Conservation (phyloP, 1,139 yeast species). For the Kodamaea derodonti region DNA sequence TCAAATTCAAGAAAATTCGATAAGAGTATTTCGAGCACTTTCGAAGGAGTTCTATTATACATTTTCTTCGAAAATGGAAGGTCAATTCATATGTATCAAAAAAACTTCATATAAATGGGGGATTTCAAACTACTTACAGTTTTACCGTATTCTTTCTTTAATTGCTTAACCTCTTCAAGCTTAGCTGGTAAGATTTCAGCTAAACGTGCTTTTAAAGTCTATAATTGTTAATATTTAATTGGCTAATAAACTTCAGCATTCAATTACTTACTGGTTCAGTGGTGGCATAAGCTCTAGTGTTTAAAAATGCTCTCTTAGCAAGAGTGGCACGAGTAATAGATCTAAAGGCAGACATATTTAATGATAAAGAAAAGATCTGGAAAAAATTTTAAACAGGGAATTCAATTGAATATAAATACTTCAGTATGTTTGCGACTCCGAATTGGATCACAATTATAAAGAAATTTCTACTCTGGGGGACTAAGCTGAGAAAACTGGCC, state of each 20-base stretch:
- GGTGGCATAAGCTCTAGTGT: slow-evolving; percentile 46
- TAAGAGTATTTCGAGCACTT: no score
- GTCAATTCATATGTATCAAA: no score
- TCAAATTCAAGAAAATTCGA: no score
- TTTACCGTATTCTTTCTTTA: slow-evolving; percentile 85
- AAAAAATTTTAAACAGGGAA: slow-evolving; percentile 10
- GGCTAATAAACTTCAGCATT: neutral
- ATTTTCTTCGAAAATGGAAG: no score
- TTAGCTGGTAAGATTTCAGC: slow-evolving; percentile 89
- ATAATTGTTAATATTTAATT: slow-evolving; percentile 11
- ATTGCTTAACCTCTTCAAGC: slow-evolving; percentile 86
- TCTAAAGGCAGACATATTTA: slow-evolving; percentile 36
- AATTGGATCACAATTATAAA: neutral
- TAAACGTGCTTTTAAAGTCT: slow-evolving; percentile 85
- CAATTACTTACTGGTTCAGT: slow-evolving; percentile 49
- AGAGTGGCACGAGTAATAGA: slow-evolving; percentile 36
- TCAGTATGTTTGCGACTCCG: slow-evolving; percentile 1
- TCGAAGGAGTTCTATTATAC: no score
- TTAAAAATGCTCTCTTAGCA: slow-evolving; percentile 34
- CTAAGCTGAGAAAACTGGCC: neutral
- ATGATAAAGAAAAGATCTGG: slow-evolving; percentile 4
- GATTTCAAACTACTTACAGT: slow-evolving; percentile 54
- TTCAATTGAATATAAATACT: slow-evolving; percentile 11
- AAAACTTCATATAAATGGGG: no score
- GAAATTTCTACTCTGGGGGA: neutral